A percentile compares a stretch with the other conserved stretches of the same genome.
phyloP scores from a whole-genome alignment of 2,329 filamentous ascomycete species.

The Thelonectria olida region DNA sequence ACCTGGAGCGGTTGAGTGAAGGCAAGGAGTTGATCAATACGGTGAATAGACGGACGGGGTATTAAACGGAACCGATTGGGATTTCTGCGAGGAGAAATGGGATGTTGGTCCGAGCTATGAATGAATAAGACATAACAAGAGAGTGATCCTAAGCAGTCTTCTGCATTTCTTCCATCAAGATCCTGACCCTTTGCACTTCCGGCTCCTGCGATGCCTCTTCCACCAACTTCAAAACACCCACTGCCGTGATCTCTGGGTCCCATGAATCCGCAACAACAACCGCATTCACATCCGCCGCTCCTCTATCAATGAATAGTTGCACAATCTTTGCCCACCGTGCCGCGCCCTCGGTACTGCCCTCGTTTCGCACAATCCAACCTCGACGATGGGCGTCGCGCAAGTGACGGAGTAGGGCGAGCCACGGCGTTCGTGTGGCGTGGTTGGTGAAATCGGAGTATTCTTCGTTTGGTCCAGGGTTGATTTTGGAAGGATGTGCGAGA shows the following conservation, averaged over 20 bases:
- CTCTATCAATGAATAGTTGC: slow-evolving; percentile 36
- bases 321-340: slow-evolving; percentile 43
- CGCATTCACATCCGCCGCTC: slow-evolving; percentile 38
- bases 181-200: slow-evolving; percentile 28
- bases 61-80: slow-evolving; percentile 26
- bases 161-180: slow-evolving; percentile 15
- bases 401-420: slow-evolving; percentile 43
- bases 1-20: slow-evolving; percentile 49
- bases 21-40: slow-evolving; percentile 51
- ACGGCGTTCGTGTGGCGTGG: slow-evolving; percentile 36
- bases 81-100: too few relatives aligned
- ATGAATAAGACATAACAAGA: too few relatives aligned
- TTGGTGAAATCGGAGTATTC: slow-evolving; percentile 37
- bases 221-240: slow-evolving; percentile 40
- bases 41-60: slow-evolving; percentile 49
- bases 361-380: slow-evolving; percentile 44
- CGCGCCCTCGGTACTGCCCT: slow-evolving; percentile 39
- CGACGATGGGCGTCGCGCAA: slow-evolving; percentile 42
- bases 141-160: too few relatives aligned
- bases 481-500: slow-evolving; percentile 24
- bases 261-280: slow-evolving; percentile 40
- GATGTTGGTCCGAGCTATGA: too few relatives aligned
- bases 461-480: slow-evolving; percentile 32
- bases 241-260: slow-evolving; percentile 42
- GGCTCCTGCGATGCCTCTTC: slow-evolving; percentile 36